Evolutionary conservation across 1,284 basidiomycete genomes (phyloP), one percentile per base, ranked within the genome.

Genomic region (Kalmanozyma brasiliensis): DNA sequence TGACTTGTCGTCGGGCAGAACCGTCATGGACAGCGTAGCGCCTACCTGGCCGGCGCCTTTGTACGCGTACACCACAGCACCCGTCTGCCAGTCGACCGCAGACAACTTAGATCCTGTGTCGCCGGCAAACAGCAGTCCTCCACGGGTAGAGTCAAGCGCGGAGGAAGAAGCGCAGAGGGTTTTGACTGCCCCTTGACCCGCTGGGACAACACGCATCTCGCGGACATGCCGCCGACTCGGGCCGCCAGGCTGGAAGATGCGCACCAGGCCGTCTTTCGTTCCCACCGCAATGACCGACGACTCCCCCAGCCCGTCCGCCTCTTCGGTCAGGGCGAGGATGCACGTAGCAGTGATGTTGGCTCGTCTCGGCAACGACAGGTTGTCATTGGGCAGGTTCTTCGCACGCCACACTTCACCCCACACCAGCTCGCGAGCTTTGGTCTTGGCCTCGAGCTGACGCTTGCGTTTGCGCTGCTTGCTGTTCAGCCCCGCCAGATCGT

Each of bases 351-450:
- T 58, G 29, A 78, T 74, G 41, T 74, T 69, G 8, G 76, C 68
- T 13, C 67, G 47, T 32, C 74, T 49, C 17, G 72, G 74, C 22
- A 78, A 37, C 2, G 62, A 67, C 4, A 78, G 59, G 29, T 62
- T 61, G 51, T 78, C 76, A 41, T 78, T 76, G 22, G 76, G 72
- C 22, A 78, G 55, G 24, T 76, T 74, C 26, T 78, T 78, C 6
- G 76, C 74, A 8, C 76, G 45, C 76, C 76, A 78, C 4, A 76
- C 55, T 43, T 78, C 74, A 19, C 76, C 76, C 68, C 68, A 73
- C 13, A 62, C 16, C 13, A 74, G 43, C 49, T 78, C 74, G 44
- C 70, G 48, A 6, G 69, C 71, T 51, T 73, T 76, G 30, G 43
- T 44, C 29, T 66, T 56, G 11, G 62, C 67, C 33, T 76, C 73